Conservation (phyloP, 495 filamentous ascomycete genomes). For the Cercophora samala region DNA sequence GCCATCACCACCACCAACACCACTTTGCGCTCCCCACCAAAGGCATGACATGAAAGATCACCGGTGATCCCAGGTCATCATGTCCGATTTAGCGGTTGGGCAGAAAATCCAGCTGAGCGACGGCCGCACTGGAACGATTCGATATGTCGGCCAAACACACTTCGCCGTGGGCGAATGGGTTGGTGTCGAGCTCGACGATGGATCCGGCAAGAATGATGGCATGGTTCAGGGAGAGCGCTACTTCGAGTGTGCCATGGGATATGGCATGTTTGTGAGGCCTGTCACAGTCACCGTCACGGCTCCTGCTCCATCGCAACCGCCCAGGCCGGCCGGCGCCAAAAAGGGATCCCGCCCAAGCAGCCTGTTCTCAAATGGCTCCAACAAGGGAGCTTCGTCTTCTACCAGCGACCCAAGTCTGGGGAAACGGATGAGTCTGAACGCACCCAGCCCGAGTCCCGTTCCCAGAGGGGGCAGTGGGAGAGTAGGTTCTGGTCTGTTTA, state of each 20-base stretch:
- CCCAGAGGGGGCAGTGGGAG: slow-evolving; percentile 56
- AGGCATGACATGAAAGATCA: neutral
- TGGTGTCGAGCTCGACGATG: slow-evolving; percentile 80
- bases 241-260: slow-evolving; percentile 74
- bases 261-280: slow-evolving; percentile 87
- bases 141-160: slow-evolving; percentile 72
- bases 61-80: neutral
- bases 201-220: slow-evolving; percentile 93
- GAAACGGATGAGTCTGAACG: slow-evolving; percentile 66
- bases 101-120: slow-evolving; percentile 65
- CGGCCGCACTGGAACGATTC: slow-evolving; percentile 71
- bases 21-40: neutral
- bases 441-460: slow-evolving; percentile 62
- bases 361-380: slow-evolving; percentile 29
- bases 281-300: slow-evolving; percentile 58
- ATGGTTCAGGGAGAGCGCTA: slow-evolving; percentile 84
- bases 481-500: slow-evolving; percentile 43
- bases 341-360: slow-evolving; percentile 36
- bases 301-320: slow-evolving; percentile 43
- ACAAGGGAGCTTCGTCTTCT: slow-evolving; percentile 26
- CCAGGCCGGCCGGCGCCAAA: slow-evolving; percentile 25
- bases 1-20: too few relatives aligned
- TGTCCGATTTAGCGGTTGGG: slow-evolving; percentile 40
- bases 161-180: slow-evolving; percentile 86
- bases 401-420: slow-evolving; percentile 48